A percentile compares a stretch with the other conserved stretches of the same genome.
Evolutionary conservation across 1,284 basidiomycete species (phyloP).

Genomic region (Cerrena zonata): DNA sequence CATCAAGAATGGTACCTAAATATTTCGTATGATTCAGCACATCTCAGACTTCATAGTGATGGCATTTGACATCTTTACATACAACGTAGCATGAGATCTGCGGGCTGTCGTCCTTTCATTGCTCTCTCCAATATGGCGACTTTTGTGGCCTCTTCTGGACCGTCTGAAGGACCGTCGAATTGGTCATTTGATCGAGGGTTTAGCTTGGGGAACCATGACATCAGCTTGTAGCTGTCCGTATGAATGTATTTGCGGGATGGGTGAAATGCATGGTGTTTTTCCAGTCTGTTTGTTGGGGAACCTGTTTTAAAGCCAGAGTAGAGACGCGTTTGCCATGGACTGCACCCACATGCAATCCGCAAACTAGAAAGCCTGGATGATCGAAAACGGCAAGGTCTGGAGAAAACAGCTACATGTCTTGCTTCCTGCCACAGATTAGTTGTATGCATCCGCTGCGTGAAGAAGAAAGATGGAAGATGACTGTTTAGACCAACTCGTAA

Average conservation of each 20-base stretch:
- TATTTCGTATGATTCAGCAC: conserved; percentile 10
- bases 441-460: conserved; percentile 54
- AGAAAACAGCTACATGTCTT: conserved; percentile 41
- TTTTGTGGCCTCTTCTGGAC: conserved; percentile 64
- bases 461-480: too few relatives aligned
- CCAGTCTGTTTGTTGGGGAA: not conserved
- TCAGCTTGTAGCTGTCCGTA: conserved; percentile 3
- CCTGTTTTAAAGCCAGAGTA: not conserved
- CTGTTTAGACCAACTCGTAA: too few relatives aligned
- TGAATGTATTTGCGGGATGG: not conserved
- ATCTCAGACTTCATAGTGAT: not conserved
- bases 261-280: not conserved
- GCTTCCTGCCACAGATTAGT: conserved; percentile 28
- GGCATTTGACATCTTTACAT: conserved; percentile 28
- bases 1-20: conserved; percentile 81
- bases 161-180: conserved; percentile 33
- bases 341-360: not conserved
- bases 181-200: conserved; percentile 18
- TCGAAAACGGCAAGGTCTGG: conserved; percentile 9
- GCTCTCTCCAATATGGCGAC: conserved; percentile 72
- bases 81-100: conserved; percentile 81
- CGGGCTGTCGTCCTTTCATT: conserved; percentile 73
- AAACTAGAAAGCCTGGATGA: not conserved
- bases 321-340: not conserved
- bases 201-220: conserved; percentile 27